Evolutionary conservation across 1,284 basidiomycete species (phyloP), one percentile per base, ranked within the genome.

Genomic region (Puccinia coronata): DNA sequence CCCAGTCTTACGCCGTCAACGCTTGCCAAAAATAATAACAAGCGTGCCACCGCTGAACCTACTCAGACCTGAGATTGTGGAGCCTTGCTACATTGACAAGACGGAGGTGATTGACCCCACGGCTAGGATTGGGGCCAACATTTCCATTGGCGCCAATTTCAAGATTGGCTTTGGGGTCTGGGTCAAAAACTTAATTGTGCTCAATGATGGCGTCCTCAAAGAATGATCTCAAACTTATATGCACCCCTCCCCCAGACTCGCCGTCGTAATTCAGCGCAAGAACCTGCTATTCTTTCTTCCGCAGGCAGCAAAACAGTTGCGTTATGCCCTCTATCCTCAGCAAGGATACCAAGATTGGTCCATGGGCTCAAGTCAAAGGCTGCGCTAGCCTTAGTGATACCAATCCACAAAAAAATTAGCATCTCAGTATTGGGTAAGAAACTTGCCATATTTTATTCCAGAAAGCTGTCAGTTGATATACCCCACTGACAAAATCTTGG

Each of bases 321-420:
- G 87, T 88, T 12, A 81, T 87, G 75, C 86, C 88, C 84, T 85
- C 87, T 28, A 89, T 89, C 83, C 85, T 89, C 25, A 87, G 87
- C 61, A 84, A 84, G 57, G 84, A 85, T 36, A 86, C 84, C 84
- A 86, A 84, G 83, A 83, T 89, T 70, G 88, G 88, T 0, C 85
- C 87, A 11, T 89, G 88, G 88, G 86, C 87, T 3, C 85, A 88
- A 70, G 87, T 89, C 20, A 88, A 88, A 81, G 88, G 88, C 5
- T 83, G 76, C 59, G 82, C 86, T 36, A 83, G 85, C 28, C 80
- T 83, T 1, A 78, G 83, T 39, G 84, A 83, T 51, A 86, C 86
- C 20, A 84, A 85, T 74, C 87, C 87, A 83, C 86, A 86, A 25
- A n/a, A 84, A 88, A 83, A 87, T 88, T 83, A 87, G 85, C 70